phyloP scores from a whole-genome alignment of 2,329 filamentous ascomycete species.

The Fonsecaea monophora region DNA sequence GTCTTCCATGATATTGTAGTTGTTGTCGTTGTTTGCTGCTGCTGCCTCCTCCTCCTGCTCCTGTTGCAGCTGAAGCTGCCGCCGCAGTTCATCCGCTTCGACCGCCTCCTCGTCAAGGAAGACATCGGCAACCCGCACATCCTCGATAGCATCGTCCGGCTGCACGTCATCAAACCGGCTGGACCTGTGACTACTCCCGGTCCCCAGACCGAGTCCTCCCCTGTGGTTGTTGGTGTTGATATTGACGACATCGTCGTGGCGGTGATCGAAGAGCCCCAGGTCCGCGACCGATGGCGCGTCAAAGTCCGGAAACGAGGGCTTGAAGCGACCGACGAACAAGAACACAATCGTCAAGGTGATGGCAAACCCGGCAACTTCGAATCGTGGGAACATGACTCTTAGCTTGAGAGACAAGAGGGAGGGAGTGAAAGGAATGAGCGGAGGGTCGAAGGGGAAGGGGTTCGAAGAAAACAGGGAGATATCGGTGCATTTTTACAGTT shows the following conservation, averaged over 20 bases:
- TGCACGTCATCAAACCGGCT: slow-evolving; percentile 1
- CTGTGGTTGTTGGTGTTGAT: not conserved
- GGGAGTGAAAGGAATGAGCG: no score
- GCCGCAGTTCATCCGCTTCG: not conserved
- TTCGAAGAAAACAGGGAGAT: no score
- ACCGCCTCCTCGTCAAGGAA: not conserved
- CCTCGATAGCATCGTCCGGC: slow-evolving; percentile 3
- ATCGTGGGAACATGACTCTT: slow-evolving; percentile 11
- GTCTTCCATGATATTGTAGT: not conserved
- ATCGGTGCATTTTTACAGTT: no score
- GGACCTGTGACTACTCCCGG: not conserved
- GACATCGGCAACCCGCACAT: not conserved
- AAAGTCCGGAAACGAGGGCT: slow-evolving; percentile 5
- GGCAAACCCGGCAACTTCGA: slow-evolving; percentile 11
- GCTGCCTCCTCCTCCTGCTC: not conserved
- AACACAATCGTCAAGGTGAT: slow-evolving; percentile 7
- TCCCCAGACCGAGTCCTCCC: not conserved
- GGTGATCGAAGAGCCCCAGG: not conserved
- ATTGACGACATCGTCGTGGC: not conserved
- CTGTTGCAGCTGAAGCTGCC: not conserved
- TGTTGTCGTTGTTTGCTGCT: no score
- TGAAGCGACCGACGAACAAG: slow-evolving; percentile 4
- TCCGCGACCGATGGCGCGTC: not conserved
- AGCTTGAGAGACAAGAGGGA: not conserved
- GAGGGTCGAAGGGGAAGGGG: no score